Percentiles rank a stretch among this genome's conserved stretches.
phyloP scores from a whole-genome alignment of 441 rosid genomes.

The Dalechampia spathulata region DNA sequence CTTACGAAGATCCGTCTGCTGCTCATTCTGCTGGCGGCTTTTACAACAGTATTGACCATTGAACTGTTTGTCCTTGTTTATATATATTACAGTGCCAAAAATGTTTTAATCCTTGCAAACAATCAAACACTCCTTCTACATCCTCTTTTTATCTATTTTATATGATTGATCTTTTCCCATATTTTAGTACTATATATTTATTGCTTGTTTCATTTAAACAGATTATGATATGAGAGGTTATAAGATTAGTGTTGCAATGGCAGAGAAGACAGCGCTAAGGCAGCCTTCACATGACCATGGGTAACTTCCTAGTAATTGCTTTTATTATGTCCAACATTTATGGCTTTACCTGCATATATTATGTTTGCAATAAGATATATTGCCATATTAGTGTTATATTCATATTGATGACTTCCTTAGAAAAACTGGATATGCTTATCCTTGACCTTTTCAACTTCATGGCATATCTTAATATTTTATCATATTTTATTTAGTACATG shows the following conservation, averaged over 20 bases:
- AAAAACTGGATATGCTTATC: no score
- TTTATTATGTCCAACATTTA: background rate
- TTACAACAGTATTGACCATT: slow-evolving; percentile 49
- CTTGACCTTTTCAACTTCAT: no score
- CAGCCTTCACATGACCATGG: slow-evolving; percentile 52
- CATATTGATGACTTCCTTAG: background rate
- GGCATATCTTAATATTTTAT: no score
- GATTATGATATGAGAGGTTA: slow-evolving; percentile 79
- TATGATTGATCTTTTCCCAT: background rate
- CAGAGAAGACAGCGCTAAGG: slow-evolving; percentile 81
- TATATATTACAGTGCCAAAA: background rate
- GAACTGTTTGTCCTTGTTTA: background rate
- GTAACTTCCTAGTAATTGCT: slow-evolving; percentile 26
- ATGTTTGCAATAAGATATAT: background rate
- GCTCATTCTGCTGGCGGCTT: slow-evolving; percentile 91
- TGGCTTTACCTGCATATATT: slow-evolving; percentile 1
- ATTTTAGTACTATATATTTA: background rate
- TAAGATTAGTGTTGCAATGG: slow-evolving; percentile 81
- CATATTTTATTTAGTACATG: no score
- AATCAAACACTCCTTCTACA: background rate
- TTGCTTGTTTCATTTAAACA: slow-evolving; percentile 18
- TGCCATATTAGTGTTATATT: background rate
- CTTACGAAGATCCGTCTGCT: slow-evolving; percentile 95
- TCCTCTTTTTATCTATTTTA: background rate
- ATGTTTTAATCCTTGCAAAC: background rate